Conservation (phyloP, 108 stramenopile genomes). For the Parietichytrium sp. region DNA sequence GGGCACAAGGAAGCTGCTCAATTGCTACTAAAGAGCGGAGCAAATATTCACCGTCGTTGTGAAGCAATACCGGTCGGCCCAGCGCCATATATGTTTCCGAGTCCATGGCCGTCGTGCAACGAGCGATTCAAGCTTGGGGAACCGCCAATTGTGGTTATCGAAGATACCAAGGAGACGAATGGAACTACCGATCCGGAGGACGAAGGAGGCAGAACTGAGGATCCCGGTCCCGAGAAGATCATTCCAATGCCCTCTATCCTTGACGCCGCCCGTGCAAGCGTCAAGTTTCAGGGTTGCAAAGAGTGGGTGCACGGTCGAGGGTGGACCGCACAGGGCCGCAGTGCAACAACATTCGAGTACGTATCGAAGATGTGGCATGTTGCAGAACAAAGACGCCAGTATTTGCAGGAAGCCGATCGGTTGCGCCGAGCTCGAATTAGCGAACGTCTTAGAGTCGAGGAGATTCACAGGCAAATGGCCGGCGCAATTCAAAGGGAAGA, state of each 20-base stretch:
- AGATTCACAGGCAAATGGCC: neutral
- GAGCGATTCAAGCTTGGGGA: neutral
- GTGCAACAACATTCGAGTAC: neutral
- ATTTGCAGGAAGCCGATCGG: neutral
- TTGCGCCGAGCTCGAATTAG: too few relatives aligned
- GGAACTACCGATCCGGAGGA: too few relatives aligned
- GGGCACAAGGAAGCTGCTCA: neutral
- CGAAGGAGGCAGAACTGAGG: neutral
- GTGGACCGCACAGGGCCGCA: neutral
- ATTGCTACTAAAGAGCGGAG: neutral
- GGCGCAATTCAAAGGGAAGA: neutral
- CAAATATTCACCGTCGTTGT: neutral
- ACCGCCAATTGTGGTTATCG: neutral
- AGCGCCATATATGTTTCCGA: neutral
- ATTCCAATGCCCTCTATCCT: too few relatives aligned
- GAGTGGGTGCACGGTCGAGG: neutral
- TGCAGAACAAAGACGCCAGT: neutral
- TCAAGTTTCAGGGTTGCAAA: neutral
- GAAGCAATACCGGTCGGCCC: constrained; percentile 7
- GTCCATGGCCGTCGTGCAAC: neutral
- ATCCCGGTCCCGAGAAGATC: neutral
- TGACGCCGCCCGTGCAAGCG: neutral
- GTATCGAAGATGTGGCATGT: neutral
- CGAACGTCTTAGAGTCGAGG: neutral
- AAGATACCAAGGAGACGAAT: too few relatives aligned